Percentiles rank a stretch among this genome's conserved stretches.
phyloP scores from a whole-genome alignment of 495 filamentous ascomycete species.

The Annulohypoxylon bovei region DNA sequence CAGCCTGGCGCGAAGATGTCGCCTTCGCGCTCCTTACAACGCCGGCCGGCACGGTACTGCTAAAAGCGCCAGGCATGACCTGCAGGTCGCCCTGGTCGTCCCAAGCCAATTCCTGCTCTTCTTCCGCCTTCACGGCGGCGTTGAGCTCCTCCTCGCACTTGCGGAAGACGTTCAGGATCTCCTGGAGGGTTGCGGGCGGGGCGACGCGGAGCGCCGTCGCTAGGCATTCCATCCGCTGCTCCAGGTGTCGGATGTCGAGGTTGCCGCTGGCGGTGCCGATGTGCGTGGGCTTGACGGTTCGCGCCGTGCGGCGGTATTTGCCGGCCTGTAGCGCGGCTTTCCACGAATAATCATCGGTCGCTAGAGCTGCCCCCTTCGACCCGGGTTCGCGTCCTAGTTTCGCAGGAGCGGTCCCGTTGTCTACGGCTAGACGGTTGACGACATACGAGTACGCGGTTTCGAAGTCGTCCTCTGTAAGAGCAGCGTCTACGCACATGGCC shows the following conservation, averaged over 20 bases:
- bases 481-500: constrained; percentile 88
- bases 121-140: constrained; percentile 72
- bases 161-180: constrained; percentile 86
- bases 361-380: neutral
- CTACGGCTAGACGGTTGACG: constrained; percentile 66
- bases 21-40: constrained; percentile 23
- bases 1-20: constrained; percentile 50
- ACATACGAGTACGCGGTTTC: constrained; percentile 98
- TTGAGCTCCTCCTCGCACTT: constrained; percentile 88
- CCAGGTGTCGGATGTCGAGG: constrained; percentile 70
- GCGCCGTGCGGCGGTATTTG: constrained; percentile 69
- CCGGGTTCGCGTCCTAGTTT: constrained; percentile 14
- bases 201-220: constrained; percentile 84
- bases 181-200: constrained; percentile 78
- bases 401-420: constrained; percentile 30
- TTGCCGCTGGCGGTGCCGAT: constrained; percentile 64
- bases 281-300: constrained; percentile 58
- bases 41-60: constrained; percentile 39
- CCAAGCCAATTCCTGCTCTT: constrained; percentile 77
- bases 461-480: constrained; percentile 88
- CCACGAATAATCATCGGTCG: constrained; percentile 86
- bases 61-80: constrained; percentile 75
- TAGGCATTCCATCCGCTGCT: constrained; percentile 91
- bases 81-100: constrained; percentile 70
- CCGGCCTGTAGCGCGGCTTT: constrained; percentile 90